Evolutionary conservation across 2,329 filamentous ascomycete species (phyloP).

Genomic region (Botrytis hyacinthi): DNA sequence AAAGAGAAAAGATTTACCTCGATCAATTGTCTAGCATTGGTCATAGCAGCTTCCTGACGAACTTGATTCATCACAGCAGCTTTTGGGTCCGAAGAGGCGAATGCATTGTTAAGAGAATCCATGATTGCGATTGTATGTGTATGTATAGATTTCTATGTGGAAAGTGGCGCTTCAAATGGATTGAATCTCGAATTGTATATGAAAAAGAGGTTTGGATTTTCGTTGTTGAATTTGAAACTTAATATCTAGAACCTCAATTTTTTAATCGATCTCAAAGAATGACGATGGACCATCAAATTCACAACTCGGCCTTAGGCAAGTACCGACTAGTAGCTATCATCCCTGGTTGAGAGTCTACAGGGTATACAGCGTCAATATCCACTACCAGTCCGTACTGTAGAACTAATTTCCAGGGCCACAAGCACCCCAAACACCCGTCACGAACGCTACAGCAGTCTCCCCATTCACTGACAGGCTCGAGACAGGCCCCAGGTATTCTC

Average conservation of each 20-base stretch:
- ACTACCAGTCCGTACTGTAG: background rate
- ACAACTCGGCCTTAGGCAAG: slow-evolving; percentile 7
- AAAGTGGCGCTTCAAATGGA: background rate
- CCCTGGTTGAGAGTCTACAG: background rate
- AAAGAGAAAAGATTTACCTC: slow-evolving; percentile 50
- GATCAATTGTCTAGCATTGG: slow-evolving; percentile 68
- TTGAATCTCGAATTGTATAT: background rate
- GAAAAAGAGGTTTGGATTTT: background rate
- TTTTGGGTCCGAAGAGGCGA: slow-evolving; percentile 34
- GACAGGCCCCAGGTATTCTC: background rate
- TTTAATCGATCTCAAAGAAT: background rate
- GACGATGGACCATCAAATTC: background rate
- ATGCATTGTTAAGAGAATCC: slow-evolving; percentile 15
- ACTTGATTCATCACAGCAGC: slow-evolving; percentile 51
- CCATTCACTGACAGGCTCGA: background rate
- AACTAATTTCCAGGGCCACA: background rate
- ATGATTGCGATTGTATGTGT: slow-evolving; percentile 1
- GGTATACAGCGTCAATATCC: background rate
- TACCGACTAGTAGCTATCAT: background rate
- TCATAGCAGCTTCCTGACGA: slow-evolving; percentile 58
- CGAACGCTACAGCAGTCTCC: background rate
- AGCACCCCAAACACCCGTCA: background rate
- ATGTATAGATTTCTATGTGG: background rate
- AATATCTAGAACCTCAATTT: background rate
- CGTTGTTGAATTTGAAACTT: background rate